Evolutionary conservation across 768 basidiomycete species (phyloP).

Genomic region (Boletus patriciae): DNA sequence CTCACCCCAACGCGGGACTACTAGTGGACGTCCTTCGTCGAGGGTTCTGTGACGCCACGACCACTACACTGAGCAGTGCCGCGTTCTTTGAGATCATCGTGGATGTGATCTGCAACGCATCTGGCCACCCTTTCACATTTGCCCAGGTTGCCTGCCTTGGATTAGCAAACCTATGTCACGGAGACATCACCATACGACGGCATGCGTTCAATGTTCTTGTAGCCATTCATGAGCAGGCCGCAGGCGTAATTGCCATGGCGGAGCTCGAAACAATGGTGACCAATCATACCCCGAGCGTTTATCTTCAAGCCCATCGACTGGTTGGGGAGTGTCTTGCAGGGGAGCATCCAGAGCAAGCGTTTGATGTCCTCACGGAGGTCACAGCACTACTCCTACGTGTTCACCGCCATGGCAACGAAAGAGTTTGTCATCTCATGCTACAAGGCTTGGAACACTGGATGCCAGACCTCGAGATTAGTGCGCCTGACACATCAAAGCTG

Average conservation of each 20-base stretch:
- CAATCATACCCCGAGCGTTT: slow-evolving; percentile 72
- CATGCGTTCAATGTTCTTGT: slow-evolving; percentile 79
- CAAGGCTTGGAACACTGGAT: slow-evolving; percentile 86
- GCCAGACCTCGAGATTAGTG: slow-evolving; percentile 56
- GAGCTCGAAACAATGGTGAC: slow-evolving; percentile 72
- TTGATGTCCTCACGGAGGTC: slow-evolving; percentile 66
- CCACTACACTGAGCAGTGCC: slow-evolving; percentile 51
- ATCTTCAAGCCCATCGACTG: slow-evolving; percentile 75
- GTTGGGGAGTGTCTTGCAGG: slow-evolving; percentile 78
- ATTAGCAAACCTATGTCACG: slow-evolving; percentile 82
- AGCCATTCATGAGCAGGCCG: slow-evolving; percentile 62
- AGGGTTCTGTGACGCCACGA: slow-evolving; percentile 61
- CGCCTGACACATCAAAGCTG: slow-evolving; percentile 44
- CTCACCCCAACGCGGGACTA: slow-evolving; percentile 53
- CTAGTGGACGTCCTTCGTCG: slow-evolving; percentile 66
- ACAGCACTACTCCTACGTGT: slow-evolving; percentile 71
- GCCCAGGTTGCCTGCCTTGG: slow-evolving; percentile 75
- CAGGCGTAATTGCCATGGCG: slow-evolving; percentile 66
- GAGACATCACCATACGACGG: slow-evolving; percentile 59
- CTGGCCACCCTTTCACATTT: slow-evolving; percentile 64
- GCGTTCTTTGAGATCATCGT: slow-evolving; percentile 79
- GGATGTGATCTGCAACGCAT: slow-evolving; percentile 59
- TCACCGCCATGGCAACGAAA: slow-evolving; percentile 47
- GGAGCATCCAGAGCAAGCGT: slow-evolving; percentile 67
- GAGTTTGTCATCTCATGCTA: slow-evolving; percentile 60